These are phyloP conservation scores for Hypoxylon rubiginosum DNA, from an alignment of 2,329 filamentous ascomycete species.

Conservation along the genomic window DNA sequence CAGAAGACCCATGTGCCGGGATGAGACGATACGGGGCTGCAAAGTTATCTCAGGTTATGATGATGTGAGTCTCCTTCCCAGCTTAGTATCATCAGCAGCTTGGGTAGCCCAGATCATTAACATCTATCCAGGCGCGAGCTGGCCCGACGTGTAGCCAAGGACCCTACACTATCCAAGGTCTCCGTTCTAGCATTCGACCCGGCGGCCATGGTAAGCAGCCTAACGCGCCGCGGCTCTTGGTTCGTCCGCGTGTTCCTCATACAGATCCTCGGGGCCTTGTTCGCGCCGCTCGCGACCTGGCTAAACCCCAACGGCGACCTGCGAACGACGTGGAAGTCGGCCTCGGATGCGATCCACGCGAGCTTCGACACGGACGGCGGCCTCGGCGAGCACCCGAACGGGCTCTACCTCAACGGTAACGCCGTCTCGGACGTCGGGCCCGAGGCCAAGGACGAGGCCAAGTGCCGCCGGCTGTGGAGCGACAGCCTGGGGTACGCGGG, in stretches of 20 bases:
- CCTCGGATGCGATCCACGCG: slow-evolving; percentile 45
- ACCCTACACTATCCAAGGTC: slow-evolving; percentile 44
- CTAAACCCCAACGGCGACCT: slow-evolving; percentile 47
- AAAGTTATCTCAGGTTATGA: slow-evolving; percentile 47
- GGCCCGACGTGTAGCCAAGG: slow-evolving; percentile 39
- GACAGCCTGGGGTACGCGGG: slow-evolving; percentile 35
- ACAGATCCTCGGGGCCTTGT: slow-evolving; percentile 26
- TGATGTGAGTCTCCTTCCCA: slow-evolving; percentile 39
- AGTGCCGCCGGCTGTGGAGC: slow-evolving; percentile 35
- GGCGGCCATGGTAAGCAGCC: slow-evolving; percentile 45
- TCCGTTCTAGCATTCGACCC: slow-evolving; percentile 50
- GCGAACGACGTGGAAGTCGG: slow-evolving; percentile 48
- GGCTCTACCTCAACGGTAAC: slow-evolving; percentile 40
- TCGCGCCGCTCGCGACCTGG: slow-evolving; percentile 37
- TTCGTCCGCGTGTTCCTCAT: slow-evolving; percentile 40
- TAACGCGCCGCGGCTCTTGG: slow-evolving; percentile 43
- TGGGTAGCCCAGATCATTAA: slow-evolving; percentile 14
- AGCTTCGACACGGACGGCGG: slow-evolving; percentile 45
- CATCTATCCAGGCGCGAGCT: slow-evolving; percentile 42
- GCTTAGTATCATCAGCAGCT: neutral
- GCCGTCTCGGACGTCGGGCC: slow-evolving; percentile 26
- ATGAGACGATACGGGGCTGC: slow-evolving; percentile 46
- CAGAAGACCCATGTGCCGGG: slow-evolving; percentile 33
- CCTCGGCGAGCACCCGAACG: slow-evolving; percentile 41
- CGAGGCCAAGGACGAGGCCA: slow-evolving; percentile 40